phyloP scores from a whole-genome alignment of 2,329 filamentous ascomycete genomes.

The Colletotrichum spaethianum region DNA sequence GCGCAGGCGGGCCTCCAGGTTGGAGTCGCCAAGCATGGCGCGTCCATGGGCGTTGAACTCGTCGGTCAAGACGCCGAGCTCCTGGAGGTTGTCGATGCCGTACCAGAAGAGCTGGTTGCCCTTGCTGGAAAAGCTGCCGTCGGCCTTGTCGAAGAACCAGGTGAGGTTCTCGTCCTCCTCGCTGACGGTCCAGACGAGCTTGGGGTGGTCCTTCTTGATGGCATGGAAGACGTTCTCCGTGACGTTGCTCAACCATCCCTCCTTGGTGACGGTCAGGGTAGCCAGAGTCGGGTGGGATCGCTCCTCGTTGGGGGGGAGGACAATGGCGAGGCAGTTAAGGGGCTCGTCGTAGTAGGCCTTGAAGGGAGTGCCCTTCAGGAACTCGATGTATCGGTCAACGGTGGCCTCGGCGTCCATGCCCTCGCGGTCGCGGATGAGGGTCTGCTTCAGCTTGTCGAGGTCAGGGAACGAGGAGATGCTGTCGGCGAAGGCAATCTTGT shows the following conservation, averaged over 20 bases:
- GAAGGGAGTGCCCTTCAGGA: slow-evolving; percentile 83
- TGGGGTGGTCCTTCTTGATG: slow-evolving; percentile 93
- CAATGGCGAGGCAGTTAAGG: slow-evolving; percentile 93
- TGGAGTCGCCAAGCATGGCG: slow-evolving; percentile 90
- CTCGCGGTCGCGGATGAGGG: slow-evolving; percentile 85
- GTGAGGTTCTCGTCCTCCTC: slow-evolving; percentile 96
- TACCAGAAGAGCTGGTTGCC: slow-evolving; percentile 98
- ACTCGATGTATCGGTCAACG: slow-evolving; percentile 88
- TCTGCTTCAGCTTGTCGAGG: slow-evolving; percentile 82
- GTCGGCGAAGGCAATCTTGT: slow-evolving; percentile 84
- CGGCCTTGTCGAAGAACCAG: slow-evolving; percentile 98
- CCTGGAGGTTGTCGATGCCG: slow-evolving; percentile 84
- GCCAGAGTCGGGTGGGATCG: slow-evolving; percentile 84
- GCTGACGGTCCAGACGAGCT: slow-evolving; percentile 96
- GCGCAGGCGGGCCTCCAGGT: slow-evolving; percentile 88
- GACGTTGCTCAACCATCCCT: slow-evolving; percentile 94
- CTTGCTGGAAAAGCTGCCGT: slow-evolving; percentile 88
- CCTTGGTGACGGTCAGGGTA: slow-evolving; percentile 93
- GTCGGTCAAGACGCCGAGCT: slow-evolving; percentile 86
- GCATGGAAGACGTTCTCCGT: slow-evolving; percentile 95
- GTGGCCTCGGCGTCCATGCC: slow-evolving; percentile 86
- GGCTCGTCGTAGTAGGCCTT: slow-evolving; percentile 95
- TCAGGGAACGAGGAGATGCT: slow-evolving; percentile 83
- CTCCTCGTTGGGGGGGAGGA: slow-evolving; percentile 79
- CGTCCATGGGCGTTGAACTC: slow-evolving; percentile 88